Evolutionary conservation across 2,329 filamentous ascomycete species (phyloP).

Genomic region (Trichoderma asperellum): DNA sequence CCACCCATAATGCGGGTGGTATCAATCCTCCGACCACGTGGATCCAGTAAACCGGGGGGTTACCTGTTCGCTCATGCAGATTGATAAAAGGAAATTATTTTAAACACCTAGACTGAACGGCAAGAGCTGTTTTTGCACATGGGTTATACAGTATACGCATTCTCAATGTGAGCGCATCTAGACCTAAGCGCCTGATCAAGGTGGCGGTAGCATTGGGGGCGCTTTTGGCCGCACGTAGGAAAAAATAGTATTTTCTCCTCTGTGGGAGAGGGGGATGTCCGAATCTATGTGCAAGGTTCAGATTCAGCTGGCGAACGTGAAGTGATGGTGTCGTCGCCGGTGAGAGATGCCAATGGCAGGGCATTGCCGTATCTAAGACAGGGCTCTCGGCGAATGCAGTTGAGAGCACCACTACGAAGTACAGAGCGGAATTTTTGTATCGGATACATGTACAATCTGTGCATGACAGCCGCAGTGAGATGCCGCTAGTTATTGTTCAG

Average conservation of each 20-base stretch:
- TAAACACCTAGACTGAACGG: neutral
- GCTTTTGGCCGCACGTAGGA: neutral
- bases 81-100: neutral
- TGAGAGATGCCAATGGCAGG: neutral
- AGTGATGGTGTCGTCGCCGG: neutral
- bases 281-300: neutral
- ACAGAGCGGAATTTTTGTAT: neutral
- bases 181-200: neutral
- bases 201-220: neutral
- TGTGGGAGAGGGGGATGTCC: neutral
- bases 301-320: neutral
- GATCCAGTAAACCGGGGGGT: neutral
- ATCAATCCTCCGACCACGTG: constrained; percentile 2
- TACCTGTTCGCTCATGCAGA: neutral
- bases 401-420: neutral
- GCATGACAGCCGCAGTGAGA: constrained; percentile 1
- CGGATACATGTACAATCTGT: neutral
- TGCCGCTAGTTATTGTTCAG: neutral
- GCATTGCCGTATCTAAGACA: neutral
- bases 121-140: neutral
- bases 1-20: neutral
- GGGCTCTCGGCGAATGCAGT: neutral
- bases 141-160: neutral
- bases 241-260: neutral
- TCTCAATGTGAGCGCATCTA: neutral